Base-by-base conservation (phyloP, 495 filamentous ascomycete species). In the Trichoderma erinaceum region DNA sequence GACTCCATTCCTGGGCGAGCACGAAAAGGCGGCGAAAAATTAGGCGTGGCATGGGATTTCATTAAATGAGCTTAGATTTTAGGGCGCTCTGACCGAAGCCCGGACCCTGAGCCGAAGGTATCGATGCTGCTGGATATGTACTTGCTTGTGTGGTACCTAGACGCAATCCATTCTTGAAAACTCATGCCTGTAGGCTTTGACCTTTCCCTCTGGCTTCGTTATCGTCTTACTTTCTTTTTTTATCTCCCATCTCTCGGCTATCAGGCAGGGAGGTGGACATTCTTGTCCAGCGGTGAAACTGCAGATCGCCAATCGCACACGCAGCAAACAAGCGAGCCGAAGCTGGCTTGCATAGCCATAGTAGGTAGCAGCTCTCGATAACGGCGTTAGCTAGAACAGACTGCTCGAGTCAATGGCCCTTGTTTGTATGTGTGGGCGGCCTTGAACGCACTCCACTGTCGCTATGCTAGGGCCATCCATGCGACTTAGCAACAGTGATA, bases 1-100 rank as follows among this genome's bases (percentile, higher is more conserved):
- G 56, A 61, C 56, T 32, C 56, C 56, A 61, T 61, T 61, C 56
- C 56, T 61, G 56, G 56, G 56, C 56, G 56, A 61, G 56, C 56
- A 61, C 27, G 23, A 61, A 29, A 61, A 11, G 13, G 56, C 56
- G 56, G 56, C 56, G 25, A 61, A 32, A 61, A 61, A 32, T 27
- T 12, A 6, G 12, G n/a, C 10, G 4, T 27, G 27, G 25, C 25
- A 61, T 29, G 56, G 23, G 11, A 61, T 21, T 16, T 18, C 56
- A 56, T 25, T 21, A 56, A 61, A 61, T 61, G 56, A 16, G 25
- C 23, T 32, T 61, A 32, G 25, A 29, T 18, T 32, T 61, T 29
- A 61, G 56, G 25, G 56, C 56, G 56, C 56, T 12, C 56, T 61
- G 56, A 61, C 56, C 56, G 56, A 61, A 12, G 8, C 56, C 11